These are phyloP conservation scores for Aegilops longissima DNA, from an alignment of 176 grass and related monocot species.

Conservation along the genomic window DNA sequence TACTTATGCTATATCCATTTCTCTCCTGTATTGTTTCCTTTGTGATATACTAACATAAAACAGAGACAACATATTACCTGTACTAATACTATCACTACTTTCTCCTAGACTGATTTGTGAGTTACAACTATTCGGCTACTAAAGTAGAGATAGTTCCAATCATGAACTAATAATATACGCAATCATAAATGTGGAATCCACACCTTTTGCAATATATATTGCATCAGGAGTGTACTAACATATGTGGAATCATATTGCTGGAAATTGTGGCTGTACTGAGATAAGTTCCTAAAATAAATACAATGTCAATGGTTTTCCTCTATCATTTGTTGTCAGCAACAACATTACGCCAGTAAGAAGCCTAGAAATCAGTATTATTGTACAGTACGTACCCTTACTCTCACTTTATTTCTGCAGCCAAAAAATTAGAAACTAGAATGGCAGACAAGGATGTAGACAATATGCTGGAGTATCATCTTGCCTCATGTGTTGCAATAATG, in stretches of 20 bases:
- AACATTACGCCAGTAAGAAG: not conserved
- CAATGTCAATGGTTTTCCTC: not conserved
- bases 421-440: conserved; percentile 26
- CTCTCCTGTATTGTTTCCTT: not conserved
- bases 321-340: conserved; percentile 1
- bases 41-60: not conserved
- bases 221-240: not conserved
- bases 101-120: not conserved
- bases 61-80: not conserved
- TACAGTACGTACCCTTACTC: not conserved
- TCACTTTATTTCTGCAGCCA: conserved; percentile 24
- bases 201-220: not conserved
- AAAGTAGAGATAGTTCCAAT: not conserved
- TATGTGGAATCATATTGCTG: not conserved
- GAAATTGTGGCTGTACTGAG: not conserved
- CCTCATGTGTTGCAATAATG: conserved; percentile 37
- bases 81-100: not conserved
- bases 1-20: not conserved
- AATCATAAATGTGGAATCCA: not conserved
- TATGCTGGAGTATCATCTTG: conserved; percentile 47
- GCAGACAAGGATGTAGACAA: conserved; percentile 37
- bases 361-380: not conserved
- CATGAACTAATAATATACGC: not conserved
- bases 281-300: not conserved
- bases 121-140: not conserved